phyloP scores from a whole-genome alignment of 179 eudicot species.

The Beta macrorhiza region DNA sequence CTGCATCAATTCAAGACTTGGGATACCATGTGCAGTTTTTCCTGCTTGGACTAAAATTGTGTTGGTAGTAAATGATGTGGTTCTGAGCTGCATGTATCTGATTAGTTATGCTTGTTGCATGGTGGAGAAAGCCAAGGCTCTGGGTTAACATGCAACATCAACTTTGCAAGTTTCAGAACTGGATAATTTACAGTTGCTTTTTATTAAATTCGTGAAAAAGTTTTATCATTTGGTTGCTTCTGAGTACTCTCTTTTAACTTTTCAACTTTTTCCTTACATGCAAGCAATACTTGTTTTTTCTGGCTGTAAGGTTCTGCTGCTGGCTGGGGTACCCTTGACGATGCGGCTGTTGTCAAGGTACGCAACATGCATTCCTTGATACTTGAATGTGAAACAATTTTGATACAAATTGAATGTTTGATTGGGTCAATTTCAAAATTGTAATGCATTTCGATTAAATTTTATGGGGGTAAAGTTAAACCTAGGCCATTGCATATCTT shows the following conservation, averaged over 20 bases:
- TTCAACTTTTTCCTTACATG: conserved; percentile 4
- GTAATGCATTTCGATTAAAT: background rate
- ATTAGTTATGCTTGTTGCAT: background rate
- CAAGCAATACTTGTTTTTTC: conserved; percentile 7
- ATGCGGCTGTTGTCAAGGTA: conserved; percentile 98
- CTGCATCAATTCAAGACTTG: background rate
- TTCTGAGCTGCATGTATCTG: background rate
- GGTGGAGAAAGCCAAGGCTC: background rate
- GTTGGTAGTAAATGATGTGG: background rate
- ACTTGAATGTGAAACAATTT: background rate
- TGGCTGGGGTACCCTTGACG: conserved; percentile 97
- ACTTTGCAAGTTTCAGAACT: background rate
- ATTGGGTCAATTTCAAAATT: background rate
- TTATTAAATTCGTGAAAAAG: background rate
- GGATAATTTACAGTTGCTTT: background rate
- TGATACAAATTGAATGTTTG: background rate
- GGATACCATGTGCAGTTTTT: background rate
- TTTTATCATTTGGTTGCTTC: background rate
- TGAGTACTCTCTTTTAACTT: background rate
- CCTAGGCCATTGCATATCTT: conserved; percentile 3
- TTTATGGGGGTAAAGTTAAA: background rate
- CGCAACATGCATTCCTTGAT: conserved; percentile 1
- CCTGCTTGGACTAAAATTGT: background rate
- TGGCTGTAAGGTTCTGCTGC: conserved; percentile 88
- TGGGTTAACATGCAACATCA: background rate